Percentiles rank a stretch among this genome's conserved stretches.
phyloP scores from a whole-genome alignment of 495 filamentous ascomycete genomes.

The Xeromyces bisporus region DNA sequence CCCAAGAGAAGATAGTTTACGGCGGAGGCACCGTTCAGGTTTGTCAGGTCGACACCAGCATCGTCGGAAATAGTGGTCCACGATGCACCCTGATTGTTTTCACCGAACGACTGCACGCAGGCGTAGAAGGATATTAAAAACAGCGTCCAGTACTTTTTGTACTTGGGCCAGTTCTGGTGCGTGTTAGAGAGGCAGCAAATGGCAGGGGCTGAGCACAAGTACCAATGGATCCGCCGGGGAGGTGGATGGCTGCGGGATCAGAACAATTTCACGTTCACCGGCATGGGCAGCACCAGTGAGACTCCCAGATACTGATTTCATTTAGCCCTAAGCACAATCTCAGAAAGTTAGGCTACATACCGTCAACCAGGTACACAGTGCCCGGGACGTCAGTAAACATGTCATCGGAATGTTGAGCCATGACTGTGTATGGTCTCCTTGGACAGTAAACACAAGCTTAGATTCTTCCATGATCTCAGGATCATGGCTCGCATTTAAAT shows the following conservation, averaged over 20 bases:
- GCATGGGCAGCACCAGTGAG: constrained; percentile 8
- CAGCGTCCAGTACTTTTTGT: constrained; percentile 15
- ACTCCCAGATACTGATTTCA: constrained; percentile 5
- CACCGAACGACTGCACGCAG: constrained; percentile 15
- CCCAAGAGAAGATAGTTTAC: constrained; percentile 19
- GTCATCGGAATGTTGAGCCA: constrained; percentile 10
- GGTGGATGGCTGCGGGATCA: constrained; percentile 14
- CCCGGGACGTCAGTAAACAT: constrained; percentile 14
- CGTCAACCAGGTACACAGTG: constrained; percentile 16
- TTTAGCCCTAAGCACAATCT: constrained; percentile 1
- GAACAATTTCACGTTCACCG: constrained; percentile 14
- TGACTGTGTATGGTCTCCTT: no score
- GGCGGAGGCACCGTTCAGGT: constrained; percentile 18
- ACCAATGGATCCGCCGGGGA: constrained; percentile 16
- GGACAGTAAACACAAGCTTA: no score
- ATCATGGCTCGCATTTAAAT: no score
- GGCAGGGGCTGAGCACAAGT: background rate
- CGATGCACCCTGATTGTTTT: constrained; percentile 16
- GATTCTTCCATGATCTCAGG: no score
- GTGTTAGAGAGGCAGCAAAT: no score
- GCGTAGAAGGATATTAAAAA: constrained; percentile 14
- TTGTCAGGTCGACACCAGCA: constrained; percentile 11
- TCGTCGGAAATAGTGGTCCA: constrained; percentile 17
- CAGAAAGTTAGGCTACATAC: constrained; percentile 2
- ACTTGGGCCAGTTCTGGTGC: constrained; percentile 7